These are phyloP conservation scores for Ophioceras dolichostomum DNA, from an alignment of 2,329 filamentous ascomycete genomes.

Conservation along the genomic window DNA sequence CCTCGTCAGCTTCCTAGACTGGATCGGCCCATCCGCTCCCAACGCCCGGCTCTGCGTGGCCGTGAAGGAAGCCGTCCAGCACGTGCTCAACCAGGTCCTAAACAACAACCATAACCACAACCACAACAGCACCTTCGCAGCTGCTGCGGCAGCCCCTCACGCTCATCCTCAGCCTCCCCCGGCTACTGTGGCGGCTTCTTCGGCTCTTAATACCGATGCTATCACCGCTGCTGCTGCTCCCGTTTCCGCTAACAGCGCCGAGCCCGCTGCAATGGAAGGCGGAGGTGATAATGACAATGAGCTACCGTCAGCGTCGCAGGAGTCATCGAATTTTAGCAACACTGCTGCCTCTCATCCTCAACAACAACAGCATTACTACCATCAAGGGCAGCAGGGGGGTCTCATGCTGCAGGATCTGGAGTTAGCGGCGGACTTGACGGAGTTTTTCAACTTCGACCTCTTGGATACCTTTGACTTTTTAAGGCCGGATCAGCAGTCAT, in stretches of 20 bases:
- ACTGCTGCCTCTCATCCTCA: no score
- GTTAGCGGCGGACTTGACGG: constrained; percentile 11
- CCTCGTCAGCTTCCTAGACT: constrained; percentile 36
- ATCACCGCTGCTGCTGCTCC: neutral
- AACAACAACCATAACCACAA: no score
- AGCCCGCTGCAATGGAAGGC: no score
- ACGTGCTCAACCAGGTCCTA: constrained; percentile 35
- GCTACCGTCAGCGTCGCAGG: neutral
- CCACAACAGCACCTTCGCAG: no score
- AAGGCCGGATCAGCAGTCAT: constrained; percentile 13
- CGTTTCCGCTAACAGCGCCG: no score
- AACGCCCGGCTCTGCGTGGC: constrained; percentile 34
- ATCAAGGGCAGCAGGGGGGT: constrained; percentile 6
- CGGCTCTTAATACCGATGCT: constrained; percentile 5
- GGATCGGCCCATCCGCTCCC: constrained; percentile 33
- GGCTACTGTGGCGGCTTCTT: constrained; percentile 10
- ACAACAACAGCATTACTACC: neutral
- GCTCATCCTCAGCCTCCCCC: neutral
- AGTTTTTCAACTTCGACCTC: constrained; percentile 33
- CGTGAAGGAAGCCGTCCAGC: constrained; percentile 34
- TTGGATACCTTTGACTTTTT: constrained; percentile 37
- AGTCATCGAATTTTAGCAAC: no score
- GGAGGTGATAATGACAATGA: neutral
- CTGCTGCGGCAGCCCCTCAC: no score
- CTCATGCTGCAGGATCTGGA: constrained; percentile 17